Conservation (phyloP, 305 asterid species). For the Fraxinus dipetala region DNA sequence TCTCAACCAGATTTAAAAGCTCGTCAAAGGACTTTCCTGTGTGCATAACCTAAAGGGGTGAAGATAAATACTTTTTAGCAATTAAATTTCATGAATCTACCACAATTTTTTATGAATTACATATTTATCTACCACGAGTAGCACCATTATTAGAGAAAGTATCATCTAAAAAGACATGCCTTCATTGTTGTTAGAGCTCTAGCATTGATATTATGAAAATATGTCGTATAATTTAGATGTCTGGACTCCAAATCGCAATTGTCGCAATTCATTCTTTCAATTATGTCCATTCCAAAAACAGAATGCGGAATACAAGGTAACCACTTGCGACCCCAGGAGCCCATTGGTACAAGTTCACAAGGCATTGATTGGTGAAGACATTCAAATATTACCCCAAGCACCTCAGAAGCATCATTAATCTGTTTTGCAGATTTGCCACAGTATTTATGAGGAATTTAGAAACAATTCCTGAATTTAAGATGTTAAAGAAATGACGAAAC, state of each 20-base stretch:
- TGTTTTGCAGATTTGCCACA: not conserved
- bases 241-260: not conserved
- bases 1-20: not conserved
- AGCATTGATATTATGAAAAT: not conserved
- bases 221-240: not conserved
- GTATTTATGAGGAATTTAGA: not conserved
- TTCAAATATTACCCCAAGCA: not conserved
- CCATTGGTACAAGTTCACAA: not conserved
- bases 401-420: not conserved
- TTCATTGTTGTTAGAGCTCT: not conserved
- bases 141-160: not conserved
- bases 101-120: not conserved
- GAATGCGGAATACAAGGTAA: not conserved
- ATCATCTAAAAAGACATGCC: not conserved
- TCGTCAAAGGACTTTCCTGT: not conserved
- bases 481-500: not conserved
- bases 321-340: not conserved
- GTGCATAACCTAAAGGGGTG: not conserved
- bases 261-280: not conserved
- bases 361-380: not conserved
- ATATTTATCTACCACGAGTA: not conserved
- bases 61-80: not conserved
- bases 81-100: not conserved
- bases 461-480: not conserved
- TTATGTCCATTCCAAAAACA: not conserved